Percentiles rank a stretch among this genome's conserved stretches.
phyloP scores from a whole-genome alignment of 305 asterid species.

The Stenogyne calaminthoides region DNA sequence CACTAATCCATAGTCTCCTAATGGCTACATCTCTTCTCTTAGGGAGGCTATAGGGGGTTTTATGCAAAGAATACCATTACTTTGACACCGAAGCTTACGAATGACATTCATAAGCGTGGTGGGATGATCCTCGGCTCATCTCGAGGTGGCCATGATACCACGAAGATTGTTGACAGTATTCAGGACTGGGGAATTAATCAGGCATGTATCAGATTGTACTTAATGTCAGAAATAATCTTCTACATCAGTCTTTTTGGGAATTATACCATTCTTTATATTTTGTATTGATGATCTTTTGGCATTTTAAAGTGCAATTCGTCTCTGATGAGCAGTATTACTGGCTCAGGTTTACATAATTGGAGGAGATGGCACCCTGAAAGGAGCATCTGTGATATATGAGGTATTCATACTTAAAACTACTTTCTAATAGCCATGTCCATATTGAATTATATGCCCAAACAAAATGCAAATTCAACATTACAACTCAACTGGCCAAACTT shows the following conservation, averaged over 20 bases:
- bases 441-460: neutral
- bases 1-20: constrained; percentile 23
- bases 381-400: constrained; percentile 89
- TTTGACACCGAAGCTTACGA: constrained; percentile 78
- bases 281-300: constrained; percentile 26
- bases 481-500: neutral
- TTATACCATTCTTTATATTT: constrained; percentile 4
- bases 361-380: constrained; percentile 96
- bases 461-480: neutral
- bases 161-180: constrained; percentile 92
- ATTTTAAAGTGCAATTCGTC: constrained; percentile 31
- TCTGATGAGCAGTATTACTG: constrained; percentile 43
- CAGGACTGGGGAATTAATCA: constrained; percentile 99
- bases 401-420: constrained; percentile 40
- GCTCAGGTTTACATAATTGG: constrained; percentile 94
- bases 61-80: constrained; percentile 78
- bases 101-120: constrained; percentile 98
- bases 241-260: constrained; percentile 26
- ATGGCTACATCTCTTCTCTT: constrained; percentile 30
- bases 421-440: constrained; percentile 8
- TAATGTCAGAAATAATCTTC: constrained; percentile 6
- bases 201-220: constrained; percentile 45
- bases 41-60: constrained; percentile 88
- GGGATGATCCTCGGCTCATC: constrained; percentile 97
- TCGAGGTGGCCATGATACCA: constrained; percentile 97